These are phyloP conservation scores for Boletellus ananas DNA, from an alignment of 768 basidiomycete species.

Conservation along the genomic window DNA sequence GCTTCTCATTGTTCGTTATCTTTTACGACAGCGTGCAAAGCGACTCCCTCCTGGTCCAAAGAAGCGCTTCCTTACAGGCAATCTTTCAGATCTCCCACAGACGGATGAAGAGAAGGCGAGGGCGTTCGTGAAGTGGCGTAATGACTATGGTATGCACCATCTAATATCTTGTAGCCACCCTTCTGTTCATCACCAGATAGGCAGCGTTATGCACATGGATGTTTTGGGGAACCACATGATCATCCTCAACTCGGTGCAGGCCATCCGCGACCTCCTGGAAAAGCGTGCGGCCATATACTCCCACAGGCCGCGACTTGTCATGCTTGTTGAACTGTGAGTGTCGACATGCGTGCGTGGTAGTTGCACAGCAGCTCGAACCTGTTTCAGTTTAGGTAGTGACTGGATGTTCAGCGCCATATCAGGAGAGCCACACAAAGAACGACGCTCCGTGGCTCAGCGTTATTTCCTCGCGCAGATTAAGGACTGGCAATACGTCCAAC, in stretches of 20 bases:
- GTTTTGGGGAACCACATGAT: slow-evolving; percentile 17
- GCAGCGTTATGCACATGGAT: background rate
- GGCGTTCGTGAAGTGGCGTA: too few species aligned
- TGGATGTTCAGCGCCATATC: slow-evolving; percentile 1
- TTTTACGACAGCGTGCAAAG: too few species aligned
- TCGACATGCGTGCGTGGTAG: background rate
- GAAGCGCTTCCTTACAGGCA: too few species aligned
- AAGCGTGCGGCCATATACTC: slow-evolving; percentile 6
- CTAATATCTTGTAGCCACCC: too few species aligned
- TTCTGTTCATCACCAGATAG: background rate
- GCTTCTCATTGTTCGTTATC: too few species aligned
- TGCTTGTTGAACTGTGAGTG: background rate
- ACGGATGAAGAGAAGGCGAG: too few species aligned
- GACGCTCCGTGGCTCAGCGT: slow-evolving; percentile 10
- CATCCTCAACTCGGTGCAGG: slow-evolving; percentile 33
- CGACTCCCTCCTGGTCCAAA: too few species aligned
- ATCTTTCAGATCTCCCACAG: too few species aligned
- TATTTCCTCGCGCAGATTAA: slow-evolving; percentile 11
- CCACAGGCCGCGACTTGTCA: background rate
- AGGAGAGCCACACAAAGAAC: slow-evolving; percentile 9
- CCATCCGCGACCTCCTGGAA: slow-evolving; percentile 1
- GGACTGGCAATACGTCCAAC: background rate
- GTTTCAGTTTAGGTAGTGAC: background rate
- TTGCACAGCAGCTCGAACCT: background rate
- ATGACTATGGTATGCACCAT: too few species aligned